Conservation (phyloP, 208 protist genomes). For the Acanthamoeba castellanii region DNA sequence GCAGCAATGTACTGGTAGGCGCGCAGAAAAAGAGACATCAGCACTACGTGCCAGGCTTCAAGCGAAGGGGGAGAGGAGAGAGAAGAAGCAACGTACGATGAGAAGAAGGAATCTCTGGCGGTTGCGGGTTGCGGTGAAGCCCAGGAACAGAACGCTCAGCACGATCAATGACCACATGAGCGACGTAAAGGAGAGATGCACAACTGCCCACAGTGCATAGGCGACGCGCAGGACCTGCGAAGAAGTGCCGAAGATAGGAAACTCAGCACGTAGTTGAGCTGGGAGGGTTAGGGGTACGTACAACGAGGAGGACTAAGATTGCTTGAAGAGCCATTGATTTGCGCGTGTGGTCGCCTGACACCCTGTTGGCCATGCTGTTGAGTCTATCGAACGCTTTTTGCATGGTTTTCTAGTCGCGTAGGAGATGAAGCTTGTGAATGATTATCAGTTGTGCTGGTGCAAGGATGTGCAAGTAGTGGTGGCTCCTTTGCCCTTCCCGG, state of each 20-base stretch:
- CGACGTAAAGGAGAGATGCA: background rate
- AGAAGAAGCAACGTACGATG: background rate
- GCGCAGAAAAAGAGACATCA: background rate
- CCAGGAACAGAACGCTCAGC: background rate
- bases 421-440: background rate
- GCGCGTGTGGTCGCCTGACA: background rate
- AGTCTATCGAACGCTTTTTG: background rate
- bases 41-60: background rate
- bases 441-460: too few species aligned
- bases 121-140: background rate
- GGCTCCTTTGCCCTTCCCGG: too few species aligned
- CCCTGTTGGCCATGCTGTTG: background rate
- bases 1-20: background rate
- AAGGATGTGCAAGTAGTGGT: too few species aligned
- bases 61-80: background rate
- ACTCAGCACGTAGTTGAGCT: too few species aligned
- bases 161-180: slow-evolving; percentile 26
- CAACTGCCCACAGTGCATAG: background rate
- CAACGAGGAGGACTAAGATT: background rate
- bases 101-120: background rate
- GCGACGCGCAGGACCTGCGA: background rate
- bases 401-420: background rate
- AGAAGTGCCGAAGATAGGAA: background rate
- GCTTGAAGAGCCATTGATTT: background rate
- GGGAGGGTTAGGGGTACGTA: background rate